These are phyloP conservation scores for Huntiella decipiens DNA, from an alignment of 2,329 filamentous ascomycete genomes.

Conservation along the genomic window DNA sequence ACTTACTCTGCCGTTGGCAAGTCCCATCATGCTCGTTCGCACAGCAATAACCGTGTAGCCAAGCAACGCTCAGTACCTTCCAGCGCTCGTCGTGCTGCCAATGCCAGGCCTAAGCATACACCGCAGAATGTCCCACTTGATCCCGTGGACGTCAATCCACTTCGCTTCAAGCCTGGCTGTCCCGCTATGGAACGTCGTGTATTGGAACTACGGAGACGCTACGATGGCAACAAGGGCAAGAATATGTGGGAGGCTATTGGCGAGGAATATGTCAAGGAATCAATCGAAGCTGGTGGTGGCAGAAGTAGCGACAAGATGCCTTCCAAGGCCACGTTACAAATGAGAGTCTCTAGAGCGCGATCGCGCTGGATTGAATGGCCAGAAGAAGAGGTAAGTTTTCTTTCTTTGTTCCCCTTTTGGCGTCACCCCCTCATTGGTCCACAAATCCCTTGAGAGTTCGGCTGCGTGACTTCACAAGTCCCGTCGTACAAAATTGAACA, in stretches of 20 bases:
- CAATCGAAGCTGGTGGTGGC: constrained; percentile 1
- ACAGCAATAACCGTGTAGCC: background rate
- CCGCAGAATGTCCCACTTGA: constrained; percentile 1
- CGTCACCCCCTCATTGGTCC: background rate
- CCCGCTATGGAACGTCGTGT: constrained; percentile 30
- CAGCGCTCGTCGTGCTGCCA: background rate
- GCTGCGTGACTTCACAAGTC: background rate
- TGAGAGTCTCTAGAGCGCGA: constrained; percentile 34
- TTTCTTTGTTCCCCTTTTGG: background rate
- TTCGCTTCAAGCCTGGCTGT: constrained; percentile 25
- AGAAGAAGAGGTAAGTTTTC: constrained; percentile 27
- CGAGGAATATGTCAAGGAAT: constrained; percentile 19
- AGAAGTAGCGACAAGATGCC: constrained; percentile 17
- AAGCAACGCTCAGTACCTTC: background rate
- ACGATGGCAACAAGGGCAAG: constrained; percentile 29
- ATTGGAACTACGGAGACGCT: constrained; percentile 28
- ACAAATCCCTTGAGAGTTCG: background rate
- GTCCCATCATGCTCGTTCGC: background rate
- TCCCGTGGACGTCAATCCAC: constrained; percentile 13
- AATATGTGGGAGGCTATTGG: constrained; percentile 40
- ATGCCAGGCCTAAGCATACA: background rate
- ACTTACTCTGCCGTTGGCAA: no score
- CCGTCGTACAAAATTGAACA: no score
- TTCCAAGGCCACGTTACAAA: constrained; percentile 34
- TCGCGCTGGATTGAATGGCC: constrained; percentile 31